These are phyloP conservation scores for Phytophthora boehmeriae DNA, from an alignment of 352 stramenopile species.

Conservation along the genomic window DNA sequence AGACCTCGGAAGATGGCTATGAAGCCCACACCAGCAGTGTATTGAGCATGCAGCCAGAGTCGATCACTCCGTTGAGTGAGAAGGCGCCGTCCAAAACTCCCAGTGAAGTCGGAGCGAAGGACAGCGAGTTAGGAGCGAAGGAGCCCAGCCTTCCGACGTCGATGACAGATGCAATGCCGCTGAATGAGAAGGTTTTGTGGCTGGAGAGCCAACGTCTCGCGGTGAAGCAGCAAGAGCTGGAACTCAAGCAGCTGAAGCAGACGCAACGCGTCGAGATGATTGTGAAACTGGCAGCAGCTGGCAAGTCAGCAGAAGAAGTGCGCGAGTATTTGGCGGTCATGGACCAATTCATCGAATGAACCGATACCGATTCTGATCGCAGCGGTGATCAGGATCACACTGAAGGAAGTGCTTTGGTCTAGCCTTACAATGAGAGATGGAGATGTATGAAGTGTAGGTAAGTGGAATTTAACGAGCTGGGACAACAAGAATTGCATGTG, in stretches of 20 bases:
- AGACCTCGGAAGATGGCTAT: not conserved
- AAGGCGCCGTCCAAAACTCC: too few relatives aligned
- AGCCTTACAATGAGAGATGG: not conserved
- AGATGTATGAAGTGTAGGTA: too few relatives aligned
- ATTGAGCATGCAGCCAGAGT: too few relatives aligned
- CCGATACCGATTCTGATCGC: not conserved
- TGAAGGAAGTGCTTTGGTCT: not conserved
- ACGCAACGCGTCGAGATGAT: conserved; percentile 8
- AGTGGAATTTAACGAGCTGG: too few relatives aligned
- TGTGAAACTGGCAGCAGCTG: not conserved
- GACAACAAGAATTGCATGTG: too few relatives aligned
- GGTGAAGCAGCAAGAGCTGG: conserved; percentile 39
- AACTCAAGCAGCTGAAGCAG: conserved; percentile 24
- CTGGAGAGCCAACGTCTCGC: conserved; percentile 36
- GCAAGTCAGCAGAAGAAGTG: conserved; percentile 9
- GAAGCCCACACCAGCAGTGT: too few relatives aligned
- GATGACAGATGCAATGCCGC: not conserved
- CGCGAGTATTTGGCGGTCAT: conserved; percentile 6
- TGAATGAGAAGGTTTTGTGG: conserved; percentile 10
- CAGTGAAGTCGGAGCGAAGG: not conserved
- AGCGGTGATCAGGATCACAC: not conserved
- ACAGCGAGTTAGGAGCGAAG: not conserved
- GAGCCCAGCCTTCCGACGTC: not conserved
- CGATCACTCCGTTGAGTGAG: too few relatives aligned
- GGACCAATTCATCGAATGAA: conserved; percentile 4